phyloP scores from a whole-genome alignment of 345 rosid species.

The Lepidium aucheri region DNA sequence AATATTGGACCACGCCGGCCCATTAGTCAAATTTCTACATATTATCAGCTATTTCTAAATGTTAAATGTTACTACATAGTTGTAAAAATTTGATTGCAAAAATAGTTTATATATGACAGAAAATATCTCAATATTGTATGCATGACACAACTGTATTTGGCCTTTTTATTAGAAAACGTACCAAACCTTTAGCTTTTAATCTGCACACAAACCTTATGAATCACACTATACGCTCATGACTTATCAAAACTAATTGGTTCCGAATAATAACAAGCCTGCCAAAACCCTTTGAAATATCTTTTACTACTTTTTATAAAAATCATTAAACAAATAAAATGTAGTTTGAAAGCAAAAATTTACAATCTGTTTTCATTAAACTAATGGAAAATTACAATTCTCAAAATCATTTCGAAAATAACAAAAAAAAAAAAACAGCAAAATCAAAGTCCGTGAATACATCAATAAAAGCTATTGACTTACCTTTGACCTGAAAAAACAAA shows the following conservation, averaged over 20 bases:
- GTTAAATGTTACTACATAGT: not conserved
- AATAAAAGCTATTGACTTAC: not conserved
- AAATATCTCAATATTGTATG: not conserved
- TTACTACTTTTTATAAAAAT: no score
- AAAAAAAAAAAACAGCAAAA: constrained; percentile 1
- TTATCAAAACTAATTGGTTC: not conserved
- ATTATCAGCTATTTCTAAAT: not conserved
- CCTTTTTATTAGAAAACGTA: not conserved
- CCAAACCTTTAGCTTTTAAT: not conserved
- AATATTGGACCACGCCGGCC: no score
- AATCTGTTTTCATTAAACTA: not conserved
- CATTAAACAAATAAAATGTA: not conserved
- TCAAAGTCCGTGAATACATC: not conserved
- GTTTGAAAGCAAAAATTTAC: not conserved
- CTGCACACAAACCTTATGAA: not conserved
- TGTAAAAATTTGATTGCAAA: not conserved
- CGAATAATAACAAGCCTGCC: not conserved
- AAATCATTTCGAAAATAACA: constrained; percentile 11
- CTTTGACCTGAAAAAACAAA: not conserved
- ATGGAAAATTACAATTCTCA: not conserved
- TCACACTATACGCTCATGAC: not conserved
- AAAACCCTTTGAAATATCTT: not conserved
- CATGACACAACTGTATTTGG: not conserved
- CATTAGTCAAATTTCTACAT: not conserved
- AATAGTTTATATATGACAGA: not conserved